Base-by-base conservation (phyloP, 345 rosid species). In the Jatropha curcas region DNA sequence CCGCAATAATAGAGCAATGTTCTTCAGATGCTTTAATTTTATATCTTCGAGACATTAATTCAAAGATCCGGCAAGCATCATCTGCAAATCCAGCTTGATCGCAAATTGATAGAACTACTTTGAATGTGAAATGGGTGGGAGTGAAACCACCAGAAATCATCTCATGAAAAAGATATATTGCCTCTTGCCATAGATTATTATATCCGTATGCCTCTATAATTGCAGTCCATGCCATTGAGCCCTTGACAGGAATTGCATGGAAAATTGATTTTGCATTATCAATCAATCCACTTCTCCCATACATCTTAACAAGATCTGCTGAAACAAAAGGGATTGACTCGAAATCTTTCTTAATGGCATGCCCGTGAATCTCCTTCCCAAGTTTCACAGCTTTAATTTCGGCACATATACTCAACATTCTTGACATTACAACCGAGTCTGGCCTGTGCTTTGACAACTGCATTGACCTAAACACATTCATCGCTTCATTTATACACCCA, bases 351-450 rank as follows among this genome's bases (percentile, higher is more conserved):
- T 89, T 90, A 77, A 90, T 77, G 46, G 85, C 78, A 62, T 86
- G 89, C 30, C 89, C 93, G 22, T 90, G 97, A 62, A 93, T 67
- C 88, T 93, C 98, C 72, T 87, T 88, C 51, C 98, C 98, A 1
- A 88, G 86, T 81, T 82, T 88, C 73, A 80, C 63, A 57, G 84
- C 85, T 73, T 83, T 87, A 58, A 85, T 87, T 70, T 82, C 76
- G 64, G 78, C 37, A 67, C 93, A 92, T 51, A 88, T 74, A 33
- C 77, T 80, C 74, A 90, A 80, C 77, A 90, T 77, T 82, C 91
- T 87, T 74, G 88, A 85, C 79, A 88, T 83, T 12, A 88, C 79
- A 52, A 93, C 93, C 33, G 93, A 86, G 78, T 89, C 97, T 0
- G 95, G 97, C 60, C 91, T 76, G 73, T 87, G 89, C 69, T 83